phyloP scores from a whole-genome alignment of 768 basidiomycete genomes.

The Lactarius indigo region DNA sequence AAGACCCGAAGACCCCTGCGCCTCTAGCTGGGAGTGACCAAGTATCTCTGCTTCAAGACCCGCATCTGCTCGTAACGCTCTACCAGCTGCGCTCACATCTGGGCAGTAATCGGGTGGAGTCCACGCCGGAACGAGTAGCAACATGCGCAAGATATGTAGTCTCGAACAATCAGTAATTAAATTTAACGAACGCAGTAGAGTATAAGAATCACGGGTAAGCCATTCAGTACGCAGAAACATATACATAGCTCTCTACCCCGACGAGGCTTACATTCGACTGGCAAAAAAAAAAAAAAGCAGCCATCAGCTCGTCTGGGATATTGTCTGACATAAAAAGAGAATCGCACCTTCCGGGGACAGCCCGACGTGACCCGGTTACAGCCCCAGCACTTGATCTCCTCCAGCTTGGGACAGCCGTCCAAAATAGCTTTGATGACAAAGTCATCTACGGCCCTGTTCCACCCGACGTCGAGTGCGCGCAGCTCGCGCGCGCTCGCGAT shows the following conservation, averaged over 20 bases:
- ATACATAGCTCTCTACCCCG: conserved; percentile 24
- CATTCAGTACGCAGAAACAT: not conserved
- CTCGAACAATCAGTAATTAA: not conserved
- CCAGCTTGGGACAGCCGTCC: conserved; percentile 40
- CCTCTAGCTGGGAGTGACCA: no score
- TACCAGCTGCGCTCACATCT: not conserved
- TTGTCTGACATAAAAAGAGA: not conserved
- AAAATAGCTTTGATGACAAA: conserved; percentile 73
- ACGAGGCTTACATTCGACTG: conserved; percentile 31
- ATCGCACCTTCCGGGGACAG: conserved; percentile 48
- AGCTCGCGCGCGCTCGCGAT: conserved; percentile 40
- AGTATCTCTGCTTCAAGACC: no score
- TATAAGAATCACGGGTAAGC: not conserved
- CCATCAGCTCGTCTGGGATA: not conserved
- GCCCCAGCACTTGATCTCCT: conserved; percentile 51
- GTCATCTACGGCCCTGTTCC: conserved; percentile 80
- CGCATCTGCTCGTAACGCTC: no score
- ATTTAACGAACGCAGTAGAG: not conserved
- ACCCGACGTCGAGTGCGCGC: conserved; percentile 71
- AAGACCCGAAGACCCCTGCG: no score
- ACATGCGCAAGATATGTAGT: not conserved
- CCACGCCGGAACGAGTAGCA: not conserved
- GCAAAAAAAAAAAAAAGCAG: not conserved
- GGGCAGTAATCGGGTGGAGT: not conserved
- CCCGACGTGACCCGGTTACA: conserved; percentile 47